Evolutionary conservation across 1,284 basidiomycete species (phyloP), one percentile per base, ranked within the genome.

Genomic region (Moniliella sp.): DNA sequence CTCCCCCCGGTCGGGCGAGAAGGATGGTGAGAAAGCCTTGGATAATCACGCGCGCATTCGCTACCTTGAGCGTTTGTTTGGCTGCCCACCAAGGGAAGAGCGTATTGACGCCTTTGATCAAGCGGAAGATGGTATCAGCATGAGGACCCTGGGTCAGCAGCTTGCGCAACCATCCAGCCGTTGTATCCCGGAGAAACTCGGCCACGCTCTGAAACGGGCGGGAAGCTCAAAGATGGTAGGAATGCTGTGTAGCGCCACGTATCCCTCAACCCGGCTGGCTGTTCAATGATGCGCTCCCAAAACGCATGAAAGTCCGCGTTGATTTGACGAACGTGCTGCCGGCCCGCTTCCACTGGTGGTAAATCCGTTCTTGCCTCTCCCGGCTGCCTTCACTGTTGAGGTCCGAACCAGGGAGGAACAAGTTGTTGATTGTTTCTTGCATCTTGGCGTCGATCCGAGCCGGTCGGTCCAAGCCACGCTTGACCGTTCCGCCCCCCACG

Each of bases 61-160:
- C 50, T 11, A 31, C 29, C 13, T 46, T 45, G 25, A 58, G 49
- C 23, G 55, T 42, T 42, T 57, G 53, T 33, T 52, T 50, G 23
- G 54, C 56, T 8, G 51, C 50, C 56, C 56, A 58, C 43, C 57
- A 58, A 2, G 56, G 56, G 25, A 54, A 51, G 29, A 57, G 43
- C 13, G 39, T 39, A 31, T 58, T 53, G 28, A 50, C 45, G 13
- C 47, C 44, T 32, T 43, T 50, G 31, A 57, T 38, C 37, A 55
- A 38, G 35, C 43, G 40, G 46, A 46, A 58, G 4, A 57, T 39
- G 27, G 38, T 39, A 33, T 57, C 54, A 3, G 56, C 43, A 16
- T 42, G 39, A 15, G 55, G 55, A 4, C 48, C 46, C 5, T 39
- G 41, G 29, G 56, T 49, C 23, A 59, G 46, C 15, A 57, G 46